Conservation (phyloP, 2,329 filamentous ascomycete species). For the Epichloe coenophiala region DNA sequence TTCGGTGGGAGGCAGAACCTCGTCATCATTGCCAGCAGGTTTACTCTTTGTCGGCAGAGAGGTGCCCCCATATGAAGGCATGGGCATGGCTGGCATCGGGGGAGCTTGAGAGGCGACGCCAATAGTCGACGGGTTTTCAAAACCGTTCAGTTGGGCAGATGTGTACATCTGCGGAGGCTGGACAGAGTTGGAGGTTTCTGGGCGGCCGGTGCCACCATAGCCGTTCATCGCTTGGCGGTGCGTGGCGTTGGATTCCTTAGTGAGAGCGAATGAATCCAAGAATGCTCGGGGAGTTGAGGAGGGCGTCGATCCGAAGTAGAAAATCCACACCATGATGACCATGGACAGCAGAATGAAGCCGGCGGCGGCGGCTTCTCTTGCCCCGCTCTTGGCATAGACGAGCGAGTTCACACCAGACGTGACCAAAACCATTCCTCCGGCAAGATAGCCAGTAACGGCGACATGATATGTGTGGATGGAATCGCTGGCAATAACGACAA, state of each 20-base stretch:
- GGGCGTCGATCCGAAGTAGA: constrained; percentile 92
- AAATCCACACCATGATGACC: constrained; percentile 92
- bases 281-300: constrained; percentile 77
- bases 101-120: constrained; percentile 48
- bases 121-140: constrained; percentile 88
- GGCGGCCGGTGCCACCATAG: constrained; percentile 58
- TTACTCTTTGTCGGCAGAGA: constrained; percentile 27
- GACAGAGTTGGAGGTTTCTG: constrained; percentile 68
- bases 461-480: constrained; percentile 81
- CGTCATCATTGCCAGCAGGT: constrained; percentile 29
- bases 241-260: constrained; percentile 66
- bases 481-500: constrained; percentile 72
- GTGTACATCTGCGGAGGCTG: constrained; percentile 94
- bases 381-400: constrained; percentile 60
- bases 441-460: constrained; percentile 77
- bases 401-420: constrained; percentile 77
- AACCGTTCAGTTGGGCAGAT: constrained; percentile 83
- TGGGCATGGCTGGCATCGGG: constrained; percentile 22
- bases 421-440: constrained; percentile 69
- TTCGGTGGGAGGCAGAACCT: constrained; percentile 66
- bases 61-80: constrained; percentile 23
- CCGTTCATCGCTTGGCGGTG: constrained; percentile 60
- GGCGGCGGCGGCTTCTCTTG: constrained; percentile 75
- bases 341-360: constrained; percentile 92
- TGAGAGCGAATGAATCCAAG: constrained; percentile 86